Base-by-base conservation (phyloP, 805 yeast genomes). In the Wickerhamomyces strasburgensis region DNA sequence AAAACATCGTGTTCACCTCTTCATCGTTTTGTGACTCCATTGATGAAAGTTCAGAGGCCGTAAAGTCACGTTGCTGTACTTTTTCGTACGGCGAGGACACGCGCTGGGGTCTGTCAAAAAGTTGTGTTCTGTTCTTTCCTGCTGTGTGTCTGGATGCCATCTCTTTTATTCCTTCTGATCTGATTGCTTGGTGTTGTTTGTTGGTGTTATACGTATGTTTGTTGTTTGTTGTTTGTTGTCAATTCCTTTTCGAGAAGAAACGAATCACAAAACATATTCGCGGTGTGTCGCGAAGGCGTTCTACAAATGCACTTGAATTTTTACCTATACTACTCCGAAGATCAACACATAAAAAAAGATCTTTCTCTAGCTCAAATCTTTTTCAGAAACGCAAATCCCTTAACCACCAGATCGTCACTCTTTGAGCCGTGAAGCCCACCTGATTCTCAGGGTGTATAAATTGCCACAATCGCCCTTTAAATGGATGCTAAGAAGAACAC, bases 11-110 rank as follows among this genome's bases (percentile, higher is more conserved):
- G 16, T 68, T 65, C 46, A 76, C 55, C 35, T 78, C 75, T 39
- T 76, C 81, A 25, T 77, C 84, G 42, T 72, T 72, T 52, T 82
- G 89, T 3, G 81, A 67, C 54, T 82, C 89, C 33, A 82, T 54
- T 42, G 74, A 77, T 15, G 81, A 71, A 47, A 79, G 50, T 38
- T 70, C 65, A 19, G 75, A 60, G 30, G 78, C 82, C 11, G 72
- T 63, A 52, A 65, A 72, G 51, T 68, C 75, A 30, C 62, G 32
- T 48, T 18, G 48, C 51, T 10, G 45, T 36, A 14, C 50, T 36
- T n/a, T 53, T 50, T 59, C 66, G 47, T 70, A 72, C 1, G 77
- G 73, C 1, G 75, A 68, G 2, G 65, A 52, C 1, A 67, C 57
- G 27, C 68, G 39, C 29, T 43, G 46, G 10, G 57, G 56, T 28